Base-by-base conservation (phyloP, 306 rosid genomes). In the Macrotyloma uniflorum region DNA sequence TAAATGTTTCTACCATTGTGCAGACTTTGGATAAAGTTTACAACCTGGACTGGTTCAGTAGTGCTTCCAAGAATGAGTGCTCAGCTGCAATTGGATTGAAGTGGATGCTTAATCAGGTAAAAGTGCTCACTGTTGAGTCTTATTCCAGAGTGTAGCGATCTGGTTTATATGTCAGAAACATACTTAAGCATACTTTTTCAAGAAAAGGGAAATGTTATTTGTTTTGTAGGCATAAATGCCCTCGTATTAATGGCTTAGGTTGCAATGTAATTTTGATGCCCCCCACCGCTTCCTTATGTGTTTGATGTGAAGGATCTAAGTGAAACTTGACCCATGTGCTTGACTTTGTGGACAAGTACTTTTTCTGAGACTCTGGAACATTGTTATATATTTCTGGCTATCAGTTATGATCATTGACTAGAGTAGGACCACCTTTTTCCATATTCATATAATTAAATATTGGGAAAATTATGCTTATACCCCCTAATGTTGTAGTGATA, bases 31-130 rank as follows among this genome's bases (percentile, higher is more conserved):
- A 94, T 87, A 83, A 76, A 84, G 90, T 94, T 83, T 92, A 91
- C 86, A 92, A 87, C 82, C 84, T 94, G 87, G 97, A 94, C 63
- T 94, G 98, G 98, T 69, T 85, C 82, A 94, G 83, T 79, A 94
- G 98, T 88, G 96, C 98, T 84, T 92, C 98, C 51, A 95, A 89
- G 90, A 92, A 92, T 73, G 91, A 95, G 70, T 95, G 98, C 83
- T 84, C 97, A 15, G 97, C 98, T 3, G 98, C 98, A 38, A 82
- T 89, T 83, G 98, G 98, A 80, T 92, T 95, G 76, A 95, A 95
- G 96, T 95, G 98, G 98, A 95, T 95, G 98, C 92, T 95, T 76
- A 95, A 95, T 85, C 98, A 95, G 97, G 98, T 95, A 87, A 49
- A 40, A 67, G 9, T 32, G 47, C 45, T 24, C 30, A 59, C 19